phyloP scores from a whole-genome alignment of 2,329 filamentous ascomycete species.

The Elsinoe perseae region DNA sequence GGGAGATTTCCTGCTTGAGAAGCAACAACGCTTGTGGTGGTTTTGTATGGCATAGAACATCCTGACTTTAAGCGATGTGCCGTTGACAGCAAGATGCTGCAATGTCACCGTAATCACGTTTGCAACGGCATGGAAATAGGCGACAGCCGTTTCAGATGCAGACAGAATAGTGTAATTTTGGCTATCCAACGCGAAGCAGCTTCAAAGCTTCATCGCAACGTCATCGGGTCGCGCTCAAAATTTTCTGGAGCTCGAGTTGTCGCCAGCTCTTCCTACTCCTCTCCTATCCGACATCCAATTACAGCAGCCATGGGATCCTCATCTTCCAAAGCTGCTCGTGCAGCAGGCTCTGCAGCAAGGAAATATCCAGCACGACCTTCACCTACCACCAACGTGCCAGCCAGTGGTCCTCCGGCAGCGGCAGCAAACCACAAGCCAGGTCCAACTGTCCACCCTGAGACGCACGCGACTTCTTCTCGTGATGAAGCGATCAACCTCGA shows the following conservation, averaged over 20 bases:
- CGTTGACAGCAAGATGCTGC: no score
- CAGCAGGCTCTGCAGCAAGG: constrained; percentile 44
- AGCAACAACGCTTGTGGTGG: no score
- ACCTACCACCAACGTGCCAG: constrained; percentile 25
- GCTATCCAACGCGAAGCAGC: no score
- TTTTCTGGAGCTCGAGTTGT: background rate
- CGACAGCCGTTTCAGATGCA: no score
- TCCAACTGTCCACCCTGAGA: constrained; percentile 35
- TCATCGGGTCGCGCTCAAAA: no score
- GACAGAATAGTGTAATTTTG: no score
- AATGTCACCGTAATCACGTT: no score
- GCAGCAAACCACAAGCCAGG: constrained; percentile 30
- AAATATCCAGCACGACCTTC: constrained; percentile 47
- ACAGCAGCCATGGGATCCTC: constrained; percentile 46
- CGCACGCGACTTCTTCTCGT: constrained; percentile 32
- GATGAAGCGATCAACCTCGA: constrained; percentile 51
- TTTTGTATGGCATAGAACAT: no score
- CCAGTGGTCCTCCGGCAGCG: constrained; percentile 21
- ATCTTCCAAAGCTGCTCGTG: constrained; percentile 49
- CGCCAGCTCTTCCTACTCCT: background rate
- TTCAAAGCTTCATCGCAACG: background rate
- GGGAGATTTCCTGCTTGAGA: no score
- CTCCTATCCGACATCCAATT: constrained; percentile 3
- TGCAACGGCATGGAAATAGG: no score
- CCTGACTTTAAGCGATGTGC: no score